phyloP scores from a whole-genome alignment of 73 alveolate genomes.

The Tetrahymena thermophila region DNA sequence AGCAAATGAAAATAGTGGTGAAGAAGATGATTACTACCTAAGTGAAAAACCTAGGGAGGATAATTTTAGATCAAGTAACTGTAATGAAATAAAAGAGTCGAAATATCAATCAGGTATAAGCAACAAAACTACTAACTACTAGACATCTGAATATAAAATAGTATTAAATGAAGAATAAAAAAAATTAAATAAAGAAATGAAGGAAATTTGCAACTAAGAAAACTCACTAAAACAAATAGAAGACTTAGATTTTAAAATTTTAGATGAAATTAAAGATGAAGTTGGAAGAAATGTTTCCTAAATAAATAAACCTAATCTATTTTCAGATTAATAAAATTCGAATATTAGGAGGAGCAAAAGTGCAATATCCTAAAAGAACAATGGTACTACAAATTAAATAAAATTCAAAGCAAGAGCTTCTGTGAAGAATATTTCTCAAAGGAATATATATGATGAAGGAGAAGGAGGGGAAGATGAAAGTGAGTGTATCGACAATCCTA shows the following conservation, averaged over 20 bases:
- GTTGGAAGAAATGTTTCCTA: not conserved
- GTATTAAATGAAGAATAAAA: not conserved
- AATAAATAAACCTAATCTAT: not conserved
- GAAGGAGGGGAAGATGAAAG: not conserved
- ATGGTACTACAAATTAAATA: not conserved
- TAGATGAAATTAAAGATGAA: not conserved
- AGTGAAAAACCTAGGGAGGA: not conserved
- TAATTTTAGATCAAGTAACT: not conserved
- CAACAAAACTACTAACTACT: not conserved
- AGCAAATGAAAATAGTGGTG: not conserved
- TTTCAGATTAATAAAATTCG: not conserved
- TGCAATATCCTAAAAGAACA: not conserved
- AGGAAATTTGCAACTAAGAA: not conserved
- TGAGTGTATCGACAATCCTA: not conserved
- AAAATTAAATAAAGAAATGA: not conserved
- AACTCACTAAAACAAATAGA: not conserved
- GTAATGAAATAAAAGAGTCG: not conserved
- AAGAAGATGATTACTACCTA: not conserved
- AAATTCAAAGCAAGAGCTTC: not conserved
- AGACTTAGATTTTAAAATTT: not conserved
- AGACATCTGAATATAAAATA: not conserved
- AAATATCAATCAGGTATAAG: not conserved
- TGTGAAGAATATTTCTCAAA: not conserved
- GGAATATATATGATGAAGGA: not conserved
- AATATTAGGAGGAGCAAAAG: not conserved